Evolutionary conservation across 1,139 yeast species (phyloP), one percentile per base, ranked within the genome.

Genomic region (Candida neerlandica): DNA sequence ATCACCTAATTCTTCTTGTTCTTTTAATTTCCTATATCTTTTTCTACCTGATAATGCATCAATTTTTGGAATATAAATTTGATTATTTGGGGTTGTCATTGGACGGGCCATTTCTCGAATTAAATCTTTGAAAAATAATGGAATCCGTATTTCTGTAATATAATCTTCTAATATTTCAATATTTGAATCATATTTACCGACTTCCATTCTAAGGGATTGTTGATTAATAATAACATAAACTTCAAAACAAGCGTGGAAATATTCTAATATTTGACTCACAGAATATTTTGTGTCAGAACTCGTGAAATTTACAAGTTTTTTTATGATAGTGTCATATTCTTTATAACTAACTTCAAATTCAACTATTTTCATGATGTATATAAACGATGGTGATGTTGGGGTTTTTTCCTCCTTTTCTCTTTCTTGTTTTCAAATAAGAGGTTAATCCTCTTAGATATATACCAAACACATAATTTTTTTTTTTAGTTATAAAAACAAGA

Each of bases 31-130:
- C 15, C 39, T 37, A 27, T 33, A 43, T 6, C 27, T 33, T 34
- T 35, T 30, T 15, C 21, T 18, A 10, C 45, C 35, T 10, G 39
- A 30, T 6, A 33, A 23, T 2, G 14, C 16, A 2, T 12, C n/a
- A 19, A 49, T 19, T 21, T 44, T 30, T 4, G 52, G 52, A 9
- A 49, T 12, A 38, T 49, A 49, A 6, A 49, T 41, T 11, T 30
- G 33, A 5, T 41, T 33, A 15, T 32, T 29, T 1, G 41, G 40
- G 1, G 41, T 29, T 15, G 38, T 44, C 52, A 46, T 49, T 12
- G 52, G 52, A 29, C 49, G 38, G 4, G 52, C 47, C 50, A 49
- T 49, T 49, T 49, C 52, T 30, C 52, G 45, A 38, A 49, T 49
- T 19, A 40, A 21, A 23, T 49, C 52, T 44, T 44, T 49, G 35